A percentile compares a stretch with the other conserved stretches of the same genome.
These are phyloP conservation scores for Dactylellina sp. DNA, from an alignment of 2,329 filamentous ascomycete genomes.

Conservation along the genomic window DNA sequence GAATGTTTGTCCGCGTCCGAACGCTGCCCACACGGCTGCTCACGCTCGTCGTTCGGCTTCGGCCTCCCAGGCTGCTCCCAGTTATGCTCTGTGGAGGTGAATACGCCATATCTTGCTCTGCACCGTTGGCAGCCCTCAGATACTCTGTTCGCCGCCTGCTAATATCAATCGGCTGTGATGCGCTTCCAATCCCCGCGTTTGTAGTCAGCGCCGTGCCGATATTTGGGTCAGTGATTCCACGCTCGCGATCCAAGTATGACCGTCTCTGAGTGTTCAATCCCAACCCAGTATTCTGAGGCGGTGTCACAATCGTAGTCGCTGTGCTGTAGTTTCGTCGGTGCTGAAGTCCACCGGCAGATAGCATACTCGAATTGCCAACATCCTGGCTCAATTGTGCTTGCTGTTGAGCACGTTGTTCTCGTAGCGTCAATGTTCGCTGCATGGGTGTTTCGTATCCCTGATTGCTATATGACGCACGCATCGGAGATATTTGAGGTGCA, in stretches of 20 bases:
- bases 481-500: conserved; percentile 23
- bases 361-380: conserved; percentile 17
- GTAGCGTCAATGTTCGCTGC: conserved; percentile 41
- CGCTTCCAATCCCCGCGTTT: conserved; percentile 28
- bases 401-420: conserved; percentile 45
- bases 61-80: conserved; percentile 14
- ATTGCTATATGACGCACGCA: conserved; percentile 32
- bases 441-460: conserved; percentile 43
- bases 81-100: conserved; percentile 38
- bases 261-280: conserved; percentile 30
- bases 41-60: conserved; percentile 32
- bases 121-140: conserved; percentile 34
- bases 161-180: conserved; percentile 47
- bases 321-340: conserved; percentile 50
- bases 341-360: conserved; percentile 28
- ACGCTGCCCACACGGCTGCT: conserved; percentile 47
- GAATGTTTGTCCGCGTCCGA: conserved; percentile 39
- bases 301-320: conserved; percentile 27
- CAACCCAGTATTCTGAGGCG: conserved; percentile 26
- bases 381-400: conserved; percentile 31
- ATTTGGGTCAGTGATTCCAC: conserved; percentile 28
- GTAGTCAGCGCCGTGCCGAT: conserved; percentile 47
- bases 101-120: conserved; percentile 41
- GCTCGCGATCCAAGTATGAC: conserved; percentile 44
- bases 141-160: conserved; percentile 45